Percentiles rank a stretch among this genome's conserved stretches.
These are phyloP conservation scores for Dicorynia guianensis DNA, from an alignment of 306 rosid species.

Conservation along the genomic window DNA sequence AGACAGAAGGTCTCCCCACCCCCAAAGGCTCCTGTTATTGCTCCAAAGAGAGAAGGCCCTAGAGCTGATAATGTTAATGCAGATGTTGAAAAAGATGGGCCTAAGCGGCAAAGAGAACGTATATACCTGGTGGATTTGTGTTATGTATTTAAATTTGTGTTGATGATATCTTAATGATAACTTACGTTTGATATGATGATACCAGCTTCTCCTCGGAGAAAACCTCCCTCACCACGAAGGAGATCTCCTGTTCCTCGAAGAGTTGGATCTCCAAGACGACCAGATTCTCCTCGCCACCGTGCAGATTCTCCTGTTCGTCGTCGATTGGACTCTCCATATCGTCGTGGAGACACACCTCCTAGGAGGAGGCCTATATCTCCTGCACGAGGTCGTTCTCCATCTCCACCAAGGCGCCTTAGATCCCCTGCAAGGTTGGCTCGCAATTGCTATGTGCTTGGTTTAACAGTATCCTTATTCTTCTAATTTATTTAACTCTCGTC, in stretches of 20 bases:
- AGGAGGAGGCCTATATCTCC: conserved; percentile 91
- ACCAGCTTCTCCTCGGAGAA: conserved; percentile 84
- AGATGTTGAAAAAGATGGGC: conserved; percentile 81
- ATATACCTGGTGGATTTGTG: conserved; percentile 27
- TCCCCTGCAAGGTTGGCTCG: conserved; percentile 82
- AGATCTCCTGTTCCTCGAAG: conserved; percentile 88
- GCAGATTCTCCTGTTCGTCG: conserved; percentile 80
- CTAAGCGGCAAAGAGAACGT: conserved; percentile 85
- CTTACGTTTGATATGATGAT: conserved; percentile 36
- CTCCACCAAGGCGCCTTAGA: conserved; percentile 78
- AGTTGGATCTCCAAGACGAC: conserved; percentile 89
- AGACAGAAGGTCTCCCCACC: conserved; percentile 82
- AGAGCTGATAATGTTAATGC: conserved; percentile 73
- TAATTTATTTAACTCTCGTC: conserved; percentile 25
- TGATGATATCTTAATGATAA: conserved; percentile 24
- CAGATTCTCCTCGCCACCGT: conserved; percentile 80
- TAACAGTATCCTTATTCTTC: conserved; percentile 8
- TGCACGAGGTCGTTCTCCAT: conserved; percentile 83
- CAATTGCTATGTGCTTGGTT: conserved; percentile 2
- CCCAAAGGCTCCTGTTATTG: conserved; percentile 65
- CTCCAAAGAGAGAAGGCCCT: conserved; percentile 78
- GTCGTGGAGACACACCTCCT: conserved; percentile 87
- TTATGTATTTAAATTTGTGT: neutral
- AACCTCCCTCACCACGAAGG: conserved; percentile 83
- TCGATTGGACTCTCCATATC: conserved; percentile 78